These are phyloP conservation scores for Aspergillus sp. DNA, from an alignment of 2,329 filamentous ascomycete genomes.

Conservation along the genomic window DNA sequence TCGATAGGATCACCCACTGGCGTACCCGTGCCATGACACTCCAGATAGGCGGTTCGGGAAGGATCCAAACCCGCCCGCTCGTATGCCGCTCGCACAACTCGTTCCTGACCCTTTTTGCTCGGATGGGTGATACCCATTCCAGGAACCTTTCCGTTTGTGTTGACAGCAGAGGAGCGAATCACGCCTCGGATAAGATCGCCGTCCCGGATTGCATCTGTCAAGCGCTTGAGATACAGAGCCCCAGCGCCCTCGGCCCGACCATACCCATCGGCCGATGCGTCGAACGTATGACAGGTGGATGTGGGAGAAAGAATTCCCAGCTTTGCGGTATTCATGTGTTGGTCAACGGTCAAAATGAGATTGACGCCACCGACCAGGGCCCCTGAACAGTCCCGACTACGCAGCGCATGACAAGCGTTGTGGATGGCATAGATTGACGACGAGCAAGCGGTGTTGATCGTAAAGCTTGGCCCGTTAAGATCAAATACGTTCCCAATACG, in stretches of 20 bases:
- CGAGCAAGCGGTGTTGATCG: constrained; percentile 32
- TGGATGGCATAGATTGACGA: constrained; percentile 33
- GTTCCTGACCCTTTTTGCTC: constrained; percentile 28
- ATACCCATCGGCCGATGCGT: constrained; percentile 28
- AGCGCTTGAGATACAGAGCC: constrained; percentile 23
- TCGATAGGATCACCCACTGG: constrained; percentile 26
- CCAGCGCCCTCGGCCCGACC: constrained; percentile 23
- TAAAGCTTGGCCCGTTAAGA: constrained; percentile 24
- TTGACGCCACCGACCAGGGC: constrained; percentile 19
- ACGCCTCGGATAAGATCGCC: constrained; percentile 11
- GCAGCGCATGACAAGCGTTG: constrained; percentile 24
- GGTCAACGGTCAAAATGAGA: constrained; percentile 13
- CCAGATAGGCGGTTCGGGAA: constrained; percentile 26
- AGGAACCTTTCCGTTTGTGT: constrained; percentile 8
- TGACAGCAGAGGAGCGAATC: constrained; percentile 11
- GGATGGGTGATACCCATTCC: constrained; percentile 19
- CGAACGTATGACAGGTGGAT: constrained; percentile 28
- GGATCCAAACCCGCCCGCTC: constrained; percentile 28
- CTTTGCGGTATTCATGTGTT: constrained; percentile 20
- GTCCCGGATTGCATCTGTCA: constrained; percentile 39
- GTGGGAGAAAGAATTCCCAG: constrained; percentile 27
- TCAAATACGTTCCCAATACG: constrained; percentile 30
- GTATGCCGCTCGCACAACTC: constrained; percentile 33
- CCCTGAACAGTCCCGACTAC: constrained; percentile 10
- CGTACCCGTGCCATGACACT: constrained; percentile 39